These are phyloP conservation scores for Scedosporium aurantiacum DNA, from an alignment of 2,329 filamentous ascomycete species.

Conservation along the genomic window DNA sequence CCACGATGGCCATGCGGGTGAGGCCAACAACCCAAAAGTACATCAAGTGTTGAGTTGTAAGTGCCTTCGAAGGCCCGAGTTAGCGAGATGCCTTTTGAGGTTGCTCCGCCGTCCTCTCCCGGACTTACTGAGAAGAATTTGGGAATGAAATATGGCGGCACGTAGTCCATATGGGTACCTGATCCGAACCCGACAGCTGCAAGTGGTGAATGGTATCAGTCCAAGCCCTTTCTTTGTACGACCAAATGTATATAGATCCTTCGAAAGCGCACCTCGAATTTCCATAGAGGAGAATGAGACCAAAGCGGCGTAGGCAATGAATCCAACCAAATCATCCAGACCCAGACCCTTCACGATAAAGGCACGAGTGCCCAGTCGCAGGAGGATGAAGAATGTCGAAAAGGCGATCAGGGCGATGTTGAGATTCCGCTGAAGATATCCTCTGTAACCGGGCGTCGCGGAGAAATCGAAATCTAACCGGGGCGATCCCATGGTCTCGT, in stretches of 20 bases:
- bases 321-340: not conserved
- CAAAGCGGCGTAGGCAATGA: slow-evolving; percentile 2
- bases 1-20: slow-evolving; percentile 22
- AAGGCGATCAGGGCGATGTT: slow-evolving; percentile 4
- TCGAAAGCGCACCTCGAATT: not conserved
- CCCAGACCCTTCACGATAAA: slow-evolving; percentile 5
- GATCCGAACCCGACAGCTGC: slow-evolving; percentile 5
- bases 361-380: not conserved
- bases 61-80: not conserved
- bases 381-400: slow-evolving; percentile 4
- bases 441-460: not conserved
- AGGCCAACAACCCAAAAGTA: slow-evolving; percentile 21
- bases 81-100: not conserved
- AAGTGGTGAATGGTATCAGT: not conserved
- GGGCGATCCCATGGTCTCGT: not conserved
- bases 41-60: slow-evolving; percentile 10
- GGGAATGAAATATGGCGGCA: not conserved
- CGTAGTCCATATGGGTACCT: not conserved
- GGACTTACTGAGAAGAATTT: slow-evolving; percentile 4
- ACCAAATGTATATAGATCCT: not conserved
- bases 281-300: slow-evolving; percentile 3
- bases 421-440: slow-evolving; percentile 2
- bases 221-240: not conserved
- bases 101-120: not conserved
- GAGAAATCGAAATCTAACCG: slow-evolving; percentile 1